A percentile compares a stretch with the other conserved stretches of the same genome.
Conservation (phyloP, 768 basidiomycete species). For the Lentinula sp. region DNA sequence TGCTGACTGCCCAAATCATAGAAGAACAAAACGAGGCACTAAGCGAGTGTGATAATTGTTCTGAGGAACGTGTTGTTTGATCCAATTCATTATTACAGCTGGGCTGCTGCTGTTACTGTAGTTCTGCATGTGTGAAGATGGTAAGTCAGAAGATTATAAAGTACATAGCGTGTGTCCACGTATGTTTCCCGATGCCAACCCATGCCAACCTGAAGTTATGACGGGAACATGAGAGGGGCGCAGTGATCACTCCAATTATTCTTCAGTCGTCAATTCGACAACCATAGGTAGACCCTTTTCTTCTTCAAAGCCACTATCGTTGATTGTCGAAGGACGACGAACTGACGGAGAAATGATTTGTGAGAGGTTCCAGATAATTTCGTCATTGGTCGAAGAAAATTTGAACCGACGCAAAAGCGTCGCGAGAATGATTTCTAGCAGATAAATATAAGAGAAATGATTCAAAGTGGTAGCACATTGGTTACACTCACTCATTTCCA, state of each 20-base stretch:
- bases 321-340: conserved; percentile 8
- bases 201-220: background rate
- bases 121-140: background rate
- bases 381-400: conserved; percentile 27
- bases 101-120: background rate
- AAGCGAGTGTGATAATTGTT: background rate
- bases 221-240: background rate
- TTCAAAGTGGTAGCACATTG: background rate
- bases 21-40: background rate
- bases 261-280: conserved; percentile 11
- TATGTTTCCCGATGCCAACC: background rate
- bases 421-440: conserved; percentile 32
- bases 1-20: background rate
- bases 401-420: conserved; percentile 28
- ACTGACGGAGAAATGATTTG: conserved; percentile 43
- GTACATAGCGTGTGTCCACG: background rate
- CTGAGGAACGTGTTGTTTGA: background rate
- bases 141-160: background rate
- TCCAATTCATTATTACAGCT: background rate
- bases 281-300: conserved; percentile 32
- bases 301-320: conserved; percentile 12
- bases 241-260: background rate
- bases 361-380: conserved; percentile 41
- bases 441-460: background rate
- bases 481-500: conserved; percentile 45